Evolutionary conservation across 2,329 filamentous ascomycete species (phyloP).

Genomic region (Ceratocystis ficicola): DNA sequence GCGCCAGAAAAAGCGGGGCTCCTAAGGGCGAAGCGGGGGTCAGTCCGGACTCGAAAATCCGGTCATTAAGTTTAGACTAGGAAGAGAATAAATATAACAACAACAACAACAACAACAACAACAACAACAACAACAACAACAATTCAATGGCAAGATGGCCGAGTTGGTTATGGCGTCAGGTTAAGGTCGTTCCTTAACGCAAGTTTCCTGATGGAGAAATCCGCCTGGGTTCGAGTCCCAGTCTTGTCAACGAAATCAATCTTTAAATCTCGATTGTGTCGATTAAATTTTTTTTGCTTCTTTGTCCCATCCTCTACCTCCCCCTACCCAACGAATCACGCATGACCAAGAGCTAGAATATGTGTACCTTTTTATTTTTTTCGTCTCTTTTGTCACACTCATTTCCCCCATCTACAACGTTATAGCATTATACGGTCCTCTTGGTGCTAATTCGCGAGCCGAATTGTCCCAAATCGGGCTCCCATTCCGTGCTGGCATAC

Average conservation of each 20-base stretch:
- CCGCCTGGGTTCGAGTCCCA: slow-evolving; percentile 21
- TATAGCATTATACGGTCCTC: neutral
- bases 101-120: too few species aligned
- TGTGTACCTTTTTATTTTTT: neutral
- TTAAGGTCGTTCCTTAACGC: slow-evolving; percentile 26
- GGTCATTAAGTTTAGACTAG: too few species aligned
- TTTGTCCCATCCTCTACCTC: neutral
- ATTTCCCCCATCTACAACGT: neutral
- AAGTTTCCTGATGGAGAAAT: slow-evolving; percentile 21
- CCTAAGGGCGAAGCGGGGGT: too few species aligned
- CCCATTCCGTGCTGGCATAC: neutral
- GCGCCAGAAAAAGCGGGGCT: too few species aligned
- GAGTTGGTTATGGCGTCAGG: slow-evolving; percentile 31
- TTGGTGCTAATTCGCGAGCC: neutral
- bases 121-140: too few species aligned
- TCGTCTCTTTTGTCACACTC: neutral
- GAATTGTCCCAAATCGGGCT: slow-evolving; percentile 12
- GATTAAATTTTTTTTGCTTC: neutral
- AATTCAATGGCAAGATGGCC: slow-evolving; percentile 28
- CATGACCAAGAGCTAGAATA: neutral
- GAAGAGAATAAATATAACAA: too few species aligned
- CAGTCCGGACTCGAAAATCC: too few species aligned
- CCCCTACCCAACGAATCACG: neutral
- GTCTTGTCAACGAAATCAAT: slow-evolving; percentile 15
- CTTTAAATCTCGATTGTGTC: neutral